Base-by-base conservation (phyloP, 805 yeast species). In the Dipodascus albidus region DNA sequence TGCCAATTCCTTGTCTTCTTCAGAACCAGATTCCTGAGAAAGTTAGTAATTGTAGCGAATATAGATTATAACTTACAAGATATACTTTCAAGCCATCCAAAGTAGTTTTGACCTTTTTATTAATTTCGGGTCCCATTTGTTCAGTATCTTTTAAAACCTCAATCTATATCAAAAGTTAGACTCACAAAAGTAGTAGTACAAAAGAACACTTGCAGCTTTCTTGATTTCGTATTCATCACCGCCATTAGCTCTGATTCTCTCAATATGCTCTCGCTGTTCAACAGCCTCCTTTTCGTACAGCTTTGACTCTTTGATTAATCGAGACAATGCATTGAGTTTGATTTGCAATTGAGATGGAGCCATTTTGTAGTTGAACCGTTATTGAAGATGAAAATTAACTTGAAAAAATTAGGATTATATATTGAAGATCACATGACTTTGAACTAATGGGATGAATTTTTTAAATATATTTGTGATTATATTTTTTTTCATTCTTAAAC, bases 321-420 rank as follows among this genome's bases (percentile, higher is more conserved):
- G 74, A 55, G 76, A 74, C 51, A 87, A 71, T 1, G 96, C 89
- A 54, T 77, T 79, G 38, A 77, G 74, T 60, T 85, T 86, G 64
- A 87, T 85, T 60, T 83, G 85, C 44, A 85, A 68, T 55, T 75
- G 80, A 1, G 87, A 72, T 27, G 91, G 93, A 1, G 87, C 64
- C 62, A 54, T 58, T 23, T 33, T 52, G 44, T 27, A 27, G 33
- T n/a, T n/a, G n/a, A n/a, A n/a, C n/a, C n/a, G n/a, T n/a, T n/a
- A n/a, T n/a, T n/a, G n/a, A n/a, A n/a, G n/a, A n/a, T n/a, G n/a
- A n/a, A n/a, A n/a, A n/a, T n/a, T n/a, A n/a, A n/a, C n/a, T n/a
- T n/a, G n/a, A n/a, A n/a, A n/a, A n/a, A n/a, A n/a, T n/a, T n/a
- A n/a, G n/a, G n/a, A n/a, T n/a, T n/a, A n/a, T n/a, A n/a, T n/a